Conservation (phyloP, 768 basidiomycete species). For the Paxillus involutus region DNA sequence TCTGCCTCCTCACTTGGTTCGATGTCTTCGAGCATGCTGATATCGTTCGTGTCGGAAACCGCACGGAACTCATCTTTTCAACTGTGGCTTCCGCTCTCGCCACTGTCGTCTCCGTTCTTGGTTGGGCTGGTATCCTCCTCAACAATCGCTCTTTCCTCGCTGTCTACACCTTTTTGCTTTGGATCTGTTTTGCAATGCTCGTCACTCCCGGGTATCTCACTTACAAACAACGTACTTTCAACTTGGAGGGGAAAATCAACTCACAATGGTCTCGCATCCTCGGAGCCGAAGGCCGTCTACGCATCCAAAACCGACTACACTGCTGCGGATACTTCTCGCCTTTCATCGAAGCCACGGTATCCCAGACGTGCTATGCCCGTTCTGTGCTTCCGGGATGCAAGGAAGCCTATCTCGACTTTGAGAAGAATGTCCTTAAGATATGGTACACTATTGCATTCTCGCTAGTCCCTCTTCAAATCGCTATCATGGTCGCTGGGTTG, state of each 20-base stretch:
- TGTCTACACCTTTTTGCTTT: slow-evolving; percentile 67
- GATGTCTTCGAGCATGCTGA: slow-evolving; percentile 70
- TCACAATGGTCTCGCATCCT: slow-evolving; percentile 69
- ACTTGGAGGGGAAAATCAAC: slow-evolving; percentile 81
- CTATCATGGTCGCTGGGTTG: slow-evolving; percentile 59
- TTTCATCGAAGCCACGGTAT: slow-evolving; percentile 76
- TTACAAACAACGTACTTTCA: slow-evolving; percentile 73
- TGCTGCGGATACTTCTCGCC: slow-evolving; percentile 84
- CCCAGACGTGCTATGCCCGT: slow-evolving; percentile 72
- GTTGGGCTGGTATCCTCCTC: slow-evolving; percentile 78
- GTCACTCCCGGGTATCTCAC: slow-evolving; percentile 76
- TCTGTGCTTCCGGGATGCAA: slow-evolving; percentile 77
- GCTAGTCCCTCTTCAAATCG: slow-evolving; percentile 67
- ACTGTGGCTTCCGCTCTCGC: slow-evolving; percentile 63
- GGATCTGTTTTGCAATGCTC: slow-evolving; percentile 71
- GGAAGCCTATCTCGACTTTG: slow-evolving; percentile 54
- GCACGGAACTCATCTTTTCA: slow-evolving; percentile 64
- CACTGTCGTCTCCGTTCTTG: slow-evolving; percentile 65
- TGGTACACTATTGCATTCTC: slow-evolving; percentile 71
- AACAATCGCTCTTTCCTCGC: slow-evolving; percentile 85
- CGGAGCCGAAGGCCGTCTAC: slow-evolving; percentile 57
- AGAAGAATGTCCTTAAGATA: slow-evolving; percentile 50
- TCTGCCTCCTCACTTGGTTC: slow-evolving; percentile 76
- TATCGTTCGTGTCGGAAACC: slow-evolving; percentile 70
- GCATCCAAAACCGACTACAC: slow-evolving; percentile 70